Evolutionary conservation across 148 eudicot species (phyloP), one percentile per base, ranked within the genome.

Genomic region (Gaultheria prostrata): DNA sequence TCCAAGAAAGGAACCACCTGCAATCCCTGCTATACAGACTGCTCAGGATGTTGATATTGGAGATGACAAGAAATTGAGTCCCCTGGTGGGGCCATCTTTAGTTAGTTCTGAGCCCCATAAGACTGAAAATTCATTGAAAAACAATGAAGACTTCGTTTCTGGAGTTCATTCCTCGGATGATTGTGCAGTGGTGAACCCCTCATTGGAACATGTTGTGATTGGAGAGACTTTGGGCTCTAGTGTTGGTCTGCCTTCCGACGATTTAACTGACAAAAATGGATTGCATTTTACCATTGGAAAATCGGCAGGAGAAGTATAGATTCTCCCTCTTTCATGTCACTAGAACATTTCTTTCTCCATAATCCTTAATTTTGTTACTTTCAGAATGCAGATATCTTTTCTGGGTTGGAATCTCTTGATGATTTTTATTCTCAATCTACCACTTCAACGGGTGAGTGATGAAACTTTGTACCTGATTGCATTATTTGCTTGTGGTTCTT

Each of bases 361-460:
- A 4, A 12, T 71, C 28, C 28, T 24, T 61, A 50, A 81, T 18
- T 61, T 67, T 71, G 7, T 65, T 80, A 50, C 43, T 82, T 85
- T 69, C 84, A 93, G 95, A 78, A 70, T 82, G 83, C 83, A 77
- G 90, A 90, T 33, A 61, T 82, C 70, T 84, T 88, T 59, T 61
- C 69, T 79, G 90, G 83, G 77, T 72, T 83, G 83, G 88, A 88
- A 32, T 35, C 86, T 80, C 65, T 86, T 45, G 86, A 85, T 78
- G 91, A 82, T 76, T 21, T 76, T 84, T 83, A 82, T 84, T 81
- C 83, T 83, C 89, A 85, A 69, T 63, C 88, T 0, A 63, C 78
- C 21, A 76, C 32, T 50, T 59, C 65, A 63, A 82, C 53, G 1
- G 92, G 92, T 88, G 80, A 83, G 88, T 18, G 43, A 69, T 15